Evolutionary conservation across 2,329 filamentous ascomycete species (phyloP).

Genomic region (Colletotrichum tropicicola): DNA sequence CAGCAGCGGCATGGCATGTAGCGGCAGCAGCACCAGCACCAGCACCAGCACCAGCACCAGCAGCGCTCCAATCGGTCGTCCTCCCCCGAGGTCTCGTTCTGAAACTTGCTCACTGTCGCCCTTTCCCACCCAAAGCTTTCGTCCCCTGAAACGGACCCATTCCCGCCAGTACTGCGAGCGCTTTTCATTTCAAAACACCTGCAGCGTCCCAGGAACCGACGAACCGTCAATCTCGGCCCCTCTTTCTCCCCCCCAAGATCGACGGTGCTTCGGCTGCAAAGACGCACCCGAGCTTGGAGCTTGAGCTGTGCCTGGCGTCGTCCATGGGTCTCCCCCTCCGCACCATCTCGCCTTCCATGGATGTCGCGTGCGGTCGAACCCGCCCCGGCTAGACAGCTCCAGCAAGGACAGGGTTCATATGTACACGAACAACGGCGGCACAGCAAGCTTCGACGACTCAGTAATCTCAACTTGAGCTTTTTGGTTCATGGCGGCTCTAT

Average conservation of each 20-base stretch:
- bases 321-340: too few species aligned
- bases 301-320: too few species aligned
- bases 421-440: background rate
- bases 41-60: background rate
- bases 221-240: too few species aligned
- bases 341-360: background rate
- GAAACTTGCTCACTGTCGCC: conserved; percentile 31
- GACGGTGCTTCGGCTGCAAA: too few species aligned
- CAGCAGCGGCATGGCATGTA: too few species aligned
- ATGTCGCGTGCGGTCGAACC: conserved; percentile 25
- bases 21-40: background rate
- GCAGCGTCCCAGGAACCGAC: background rate
- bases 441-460: background rate
- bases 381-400: background rate
- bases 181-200: conserved; percentile 15
- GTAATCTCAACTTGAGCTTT: background rate
- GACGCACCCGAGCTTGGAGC: background rate
- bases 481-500: background rate
- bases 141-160: conserved; percentile 27
- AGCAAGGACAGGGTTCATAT: background rate
- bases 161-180: conserved; percentile 20
- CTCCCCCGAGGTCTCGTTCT: conserved; percentile 24
- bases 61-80: conserved; percentile 3
- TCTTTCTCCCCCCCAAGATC: too few species aligned
- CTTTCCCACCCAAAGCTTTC: background rate